Conservation (phyloP, 2,329 filamentous ascomycete genomes). For the Immersiporthe knoxdaviesiana region DNA sequence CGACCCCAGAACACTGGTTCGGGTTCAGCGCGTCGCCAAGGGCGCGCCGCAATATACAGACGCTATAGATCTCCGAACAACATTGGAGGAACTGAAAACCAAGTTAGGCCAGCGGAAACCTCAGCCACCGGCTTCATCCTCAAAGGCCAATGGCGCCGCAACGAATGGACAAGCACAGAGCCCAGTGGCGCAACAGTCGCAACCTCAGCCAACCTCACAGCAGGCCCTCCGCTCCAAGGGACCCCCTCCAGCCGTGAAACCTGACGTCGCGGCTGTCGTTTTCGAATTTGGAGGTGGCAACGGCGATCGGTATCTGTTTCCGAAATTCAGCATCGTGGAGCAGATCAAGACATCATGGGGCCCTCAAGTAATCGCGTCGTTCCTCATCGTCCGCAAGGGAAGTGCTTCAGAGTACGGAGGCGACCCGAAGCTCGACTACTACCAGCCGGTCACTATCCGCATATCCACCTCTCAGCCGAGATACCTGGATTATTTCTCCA, state of each 20-base stretch:
- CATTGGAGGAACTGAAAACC: conserved; percentile 52
- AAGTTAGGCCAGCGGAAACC: conserved; percentile 44
- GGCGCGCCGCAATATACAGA: conserved; percentile 56
- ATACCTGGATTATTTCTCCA: conserved; percentile 62
- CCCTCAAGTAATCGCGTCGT: conserved; percentile 71
- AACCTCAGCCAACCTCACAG: conserved; percentile 39
- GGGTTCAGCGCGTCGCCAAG: conserved; percentile 58
- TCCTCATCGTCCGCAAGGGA: conserved; percentile 75
- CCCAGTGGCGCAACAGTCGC: conserved; percentile 12
- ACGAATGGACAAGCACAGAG: conserved; percentile 29
- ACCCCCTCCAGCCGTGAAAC: conserved; percentile 56
- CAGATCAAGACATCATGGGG: conserved; percentile 56
- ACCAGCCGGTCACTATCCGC: conserved; percentile 72
- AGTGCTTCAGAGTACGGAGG: conserved; percentile 67
- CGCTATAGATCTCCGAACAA: conserved; percentile 56
- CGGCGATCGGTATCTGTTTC: conserved; percentile 78
- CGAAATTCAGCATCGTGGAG: conserved; percentile 77
- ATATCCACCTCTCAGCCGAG: conserved; percentile 58
- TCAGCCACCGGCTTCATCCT: conserved; percentile 29
- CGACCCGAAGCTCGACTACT: conserved; percentile 70
- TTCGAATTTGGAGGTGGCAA: conserved; percentile 69
- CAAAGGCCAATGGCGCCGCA: conserved; percentile 28
- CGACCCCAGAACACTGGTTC: conserved; percentile 50
- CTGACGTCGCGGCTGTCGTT: conserved; percentile 67
- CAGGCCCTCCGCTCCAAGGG: conserved; percentile 65